These are phyloP conservation scores for Wickerhamia fluorescens DNA, from an alignment of 805 yeast genomes.

Conservation along the genomic window DNA sequence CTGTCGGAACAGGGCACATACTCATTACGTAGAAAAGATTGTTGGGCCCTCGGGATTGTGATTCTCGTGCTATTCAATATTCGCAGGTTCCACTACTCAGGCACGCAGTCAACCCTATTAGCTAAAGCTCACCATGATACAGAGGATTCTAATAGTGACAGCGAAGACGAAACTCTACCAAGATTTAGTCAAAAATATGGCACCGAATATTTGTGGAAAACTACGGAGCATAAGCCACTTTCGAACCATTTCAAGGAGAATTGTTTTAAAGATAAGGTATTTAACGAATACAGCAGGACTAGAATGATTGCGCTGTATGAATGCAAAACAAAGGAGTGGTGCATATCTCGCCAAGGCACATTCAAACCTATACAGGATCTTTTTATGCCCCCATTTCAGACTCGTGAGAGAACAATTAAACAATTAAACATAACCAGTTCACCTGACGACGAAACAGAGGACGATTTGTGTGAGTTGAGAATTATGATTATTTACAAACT, in stretches of 20 bases:
- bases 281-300: slow-evolving; percentile 35
- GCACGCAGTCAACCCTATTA: slow-evolving; percentile 39
- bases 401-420: too few species aligned
- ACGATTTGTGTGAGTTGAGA: slow-evolving; percentile 22
- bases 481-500: slow-evolving; percentile 47
- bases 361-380: slow-evolving; percentile 50
- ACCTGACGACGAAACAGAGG: slow-evolving; percentile 10
- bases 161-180: slow-evolving; percentile 12
- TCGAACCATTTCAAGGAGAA: slow-evolving; percentile 6
- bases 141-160: too few species aligned
- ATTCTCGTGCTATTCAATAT: slow-evolving; percentile 23
- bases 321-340: slow-evolving; percentile 24
- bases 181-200: too few species aligned
- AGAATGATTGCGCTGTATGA: slow-evolving; percentile 36
- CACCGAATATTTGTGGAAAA: slow-evolving; percentile 27
- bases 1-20: slow-evolving; percentile 26
- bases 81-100: slow-evolving; percentile 18
- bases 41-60: slow-evolving; percentile 79
- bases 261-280: slow-evolving; percentile 23
- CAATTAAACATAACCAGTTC: neutral
- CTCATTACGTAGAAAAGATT: slow-evolving; percentile 76
- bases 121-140: slow-evolving; percentile 44
- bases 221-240: slow-evolving; percentile 17
- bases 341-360: slow-evolving; percentile 28
- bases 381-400: slow-evolving; percentile 10